Evolutionary conservation across 1,284 basidiomycete genomes (phyloP).

Genomic region (Cystobasidium slooffiae): DNA sequence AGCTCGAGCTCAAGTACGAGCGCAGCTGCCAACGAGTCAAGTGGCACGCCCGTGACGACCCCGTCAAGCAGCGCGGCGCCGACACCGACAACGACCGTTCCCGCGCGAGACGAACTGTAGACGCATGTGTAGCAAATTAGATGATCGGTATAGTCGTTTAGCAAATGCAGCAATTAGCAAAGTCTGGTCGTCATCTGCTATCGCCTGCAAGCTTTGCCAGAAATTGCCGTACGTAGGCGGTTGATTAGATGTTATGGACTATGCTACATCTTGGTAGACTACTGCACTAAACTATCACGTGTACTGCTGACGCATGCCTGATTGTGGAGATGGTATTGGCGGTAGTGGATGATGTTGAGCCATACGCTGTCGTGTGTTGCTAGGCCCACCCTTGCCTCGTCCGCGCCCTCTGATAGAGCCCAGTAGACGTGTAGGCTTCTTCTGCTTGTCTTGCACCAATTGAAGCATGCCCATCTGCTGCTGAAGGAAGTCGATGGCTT

Average conservation of each 20-base stretch:
- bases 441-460: conserved; percentile 46
- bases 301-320: conserved; percentile 21
- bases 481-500: conserved; percentile 83
- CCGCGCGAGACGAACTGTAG: conserved; percentile 41
- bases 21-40: conserved; percentile 10
- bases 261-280: conserved; percentile 13
- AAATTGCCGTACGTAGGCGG: background rate
- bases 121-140: conserved; percentile 11
- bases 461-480: conserved; percentile 65
- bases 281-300: background rate
- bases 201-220: background rate
- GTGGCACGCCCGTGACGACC: conserved; percentile 13
- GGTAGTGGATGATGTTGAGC: conserved; percentile 21
- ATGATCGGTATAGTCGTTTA: conserved; percentile 5
- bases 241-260: background rate
- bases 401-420: conserved; percentile 38
- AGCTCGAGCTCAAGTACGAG: background rate
- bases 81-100: conserved; percentile 16
- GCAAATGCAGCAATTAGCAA: conserved; percentile 1
- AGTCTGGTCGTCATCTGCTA: background rate
- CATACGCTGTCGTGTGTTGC: conserved; percentile 12
- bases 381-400: background rate
- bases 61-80: conserved; percentile 29
- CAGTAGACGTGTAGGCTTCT: conserved; percentile 37
- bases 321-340: conserved; percentile 12